phyloP scores from a whole-genome alignment of 768 basidiomycete species.

The Suillus placidus region DNA sequence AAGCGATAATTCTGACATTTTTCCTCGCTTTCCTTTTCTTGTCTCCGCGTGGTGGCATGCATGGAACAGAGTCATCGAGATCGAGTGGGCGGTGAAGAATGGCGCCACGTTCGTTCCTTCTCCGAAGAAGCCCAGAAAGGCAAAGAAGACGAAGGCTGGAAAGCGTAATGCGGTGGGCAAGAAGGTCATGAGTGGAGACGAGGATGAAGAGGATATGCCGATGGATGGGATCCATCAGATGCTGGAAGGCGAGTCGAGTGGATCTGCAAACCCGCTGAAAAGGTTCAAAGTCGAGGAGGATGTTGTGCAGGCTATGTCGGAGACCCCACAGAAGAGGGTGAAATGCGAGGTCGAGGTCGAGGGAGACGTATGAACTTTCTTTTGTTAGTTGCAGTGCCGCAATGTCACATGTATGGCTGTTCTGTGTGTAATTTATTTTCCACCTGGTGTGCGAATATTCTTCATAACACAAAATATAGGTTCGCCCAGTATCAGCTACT shows the following conservation, averaged over 20 bases:
- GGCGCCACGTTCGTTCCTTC: conserved; percentile 60
- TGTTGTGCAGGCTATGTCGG: conserved; percentile 23
- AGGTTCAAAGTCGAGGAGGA: conserved; percentile 31
- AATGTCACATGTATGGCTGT: neutral
- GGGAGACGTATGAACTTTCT: neutral
- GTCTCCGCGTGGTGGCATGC: conserved; percentile 4
- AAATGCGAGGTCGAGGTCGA: conserved; percentile 23
- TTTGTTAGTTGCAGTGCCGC: neutral
- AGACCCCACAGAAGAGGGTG: conserved; percentile 32
- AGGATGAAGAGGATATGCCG: conserved; percentile 5
- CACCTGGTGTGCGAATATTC: neutral
- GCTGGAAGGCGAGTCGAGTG: conserved; percentile 7
- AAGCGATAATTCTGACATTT: conserved; percentile 45
- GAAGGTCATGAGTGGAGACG: conserved; percentile 14
- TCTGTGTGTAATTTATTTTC: neutral
- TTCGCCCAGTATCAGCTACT: neutral
- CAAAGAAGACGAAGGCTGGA: conserved; percentile 36
- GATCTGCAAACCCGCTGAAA: conserved; percentile 10
- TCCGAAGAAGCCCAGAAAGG: conserved; percentile 44
- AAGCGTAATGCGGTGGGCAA: conserved; percentile 16
- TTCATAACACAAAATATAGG: neutral
- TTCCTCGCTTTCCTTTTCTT: conserved; percentile 31
- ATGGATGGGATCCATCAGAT: conserved; percentile 11
- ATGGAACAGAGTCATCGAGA: conserved; percentile 70
- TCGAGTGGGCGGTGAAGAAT: conserved; percentile 77